Percentiles rank a stretch among this genome's conserved stretches.
Evolutionary conservation across 2,329 filamentous ascomycete genomes (phyloP).

Genomic region (Fusarium burgessii): DNA sequence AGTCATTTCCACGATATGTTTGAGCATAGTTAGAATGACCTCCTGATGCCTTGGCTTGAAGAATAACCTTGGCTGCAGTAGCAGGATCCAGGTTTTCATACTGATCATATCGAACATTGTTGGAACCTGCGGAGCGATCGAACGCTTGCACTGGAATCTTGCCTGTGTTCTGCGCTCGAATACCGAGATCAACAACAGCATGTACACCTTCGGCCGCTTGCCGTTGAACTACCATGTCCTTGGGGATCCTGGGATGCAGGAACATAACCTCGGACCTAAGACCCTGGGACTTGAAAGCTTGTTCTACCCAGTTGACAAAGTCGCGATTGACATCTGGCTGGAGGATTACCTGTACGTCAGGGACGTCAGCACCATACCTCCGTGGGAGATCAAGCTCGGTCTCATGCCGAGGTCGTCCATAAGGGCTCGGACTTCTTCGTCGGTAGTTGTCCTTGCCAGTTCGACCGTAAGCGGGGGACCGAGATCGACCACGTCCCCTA

Average conservation of each 20-base stretch:
- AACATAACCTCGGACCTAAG: slow-evolving; percentile 84
- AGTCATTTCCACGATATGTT: slow-evolving; percentile 44
- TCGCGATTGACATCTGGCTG: slow-evolving; percentile 81
- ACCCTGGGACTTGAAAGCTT: slow-evolving; percentile 76
- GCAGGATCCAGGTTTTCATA: slow-evolving; percentile 85
- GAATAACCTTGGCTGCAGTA: slow-evolving; percentile 83
- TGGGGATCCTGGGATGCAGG: slow-evolving; percentile 79
- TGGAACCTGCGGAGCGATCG: slow-evolving; percentile 78
- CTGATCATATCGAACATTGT: slow-evolving; percentile 85
- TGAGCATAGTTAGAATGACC: slow-evolving; percentile 48
- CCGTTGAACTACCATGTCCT: slow-evolving; percentile 82
- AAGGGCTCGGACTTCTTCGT: slow-evolving; percentile 77
- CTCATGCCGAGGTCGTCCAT: slow-evolving; percentile 60
- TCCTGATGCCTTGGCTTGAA: slow-evolving; percentile 71
- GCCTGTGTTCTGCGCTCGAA: slow-evolving; percentile 74
- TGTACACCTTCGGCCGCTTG: slow-evolving; percentile 91
- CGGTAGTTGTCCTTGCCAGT: slow-evolving; percentile 67
- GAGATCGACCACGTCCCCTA: slow-evolving; percentile 71
- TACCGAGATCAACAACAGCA: slow-evolving; percentile 82
- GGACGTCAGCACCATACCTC: slow-evolving; percentile 79
- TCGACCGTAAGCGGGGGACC: slow-evolving; percentile 68
- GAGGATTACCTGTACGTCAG: slow-evolving; percentile 89
- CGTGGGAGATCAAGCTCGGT: slow-evolving; percentile 77
- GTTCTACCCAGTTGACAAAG: slow-evolving; percentile 86
- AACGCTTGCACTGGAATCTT: slow-evolving; percentile 89